These are phyloP conservation scores for Malus hybrid DNA, from an alignment of 331 rosid species.

Conservation along the genomic window DNA sequence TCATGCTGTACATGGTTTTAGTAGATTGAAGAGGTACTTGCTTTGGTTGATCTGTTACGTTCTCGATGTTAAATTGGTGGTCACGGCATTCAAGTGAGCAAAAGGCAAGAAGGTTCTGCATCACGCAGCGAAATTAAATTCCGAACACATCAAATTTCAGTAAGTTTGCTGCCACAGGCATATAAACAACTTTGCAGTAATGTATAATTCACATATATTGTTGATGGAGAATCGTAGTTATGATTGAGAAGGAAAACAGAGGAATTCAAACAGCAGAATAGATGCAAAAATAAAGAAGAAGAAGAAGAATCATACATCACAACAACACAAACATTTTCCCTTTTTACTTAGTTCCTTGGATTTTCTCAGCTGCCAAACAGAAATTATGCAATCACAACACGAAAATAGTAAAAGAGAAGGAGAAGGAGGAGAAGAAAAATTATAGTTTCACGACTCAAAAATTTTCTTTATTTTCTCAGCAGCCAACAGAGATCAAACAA, in stretches of 20 bases:
- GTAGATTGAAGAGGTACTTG: neutral
- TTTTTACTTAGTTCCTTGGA: neutral
- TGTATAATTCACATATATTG: neutral
- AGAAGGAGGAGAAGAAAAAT: neutral
- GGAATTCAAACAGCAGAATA: neutral
- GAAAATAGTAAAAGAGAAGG: neutral
- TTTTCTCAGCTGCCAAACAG: neutral
- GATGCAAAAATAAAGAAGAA: too few species aligned
- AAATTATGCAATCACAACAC: neutral
- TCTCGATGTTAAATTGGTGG: neutral
- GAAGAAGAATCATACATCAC: neutral
- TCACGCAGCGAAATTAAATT: neutral
- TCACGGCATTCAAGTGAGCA: constrained; percentile 8
- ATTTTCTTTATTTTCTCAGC: neutral
- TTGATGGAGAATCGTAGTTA: neutral
- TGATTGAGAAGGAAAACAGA: neutral
- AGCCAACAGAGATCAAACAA: neutral
- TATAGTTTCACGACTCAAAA: neutral
- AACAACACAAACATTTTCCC: neutral
- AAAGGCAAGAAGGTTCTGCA: constrained; percentile 6
- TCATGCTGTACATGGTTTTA: neutral
- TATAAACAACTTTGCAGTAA: neutral
- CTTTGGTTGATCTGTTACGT: neutral
- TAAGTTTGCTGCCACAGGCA: neutral
- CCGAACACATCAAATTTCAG: neutral